Evolutionary conservation across 1,284 basidiomycete species (phyloP).

Genomic region (Leccinum fallax): DNA sequence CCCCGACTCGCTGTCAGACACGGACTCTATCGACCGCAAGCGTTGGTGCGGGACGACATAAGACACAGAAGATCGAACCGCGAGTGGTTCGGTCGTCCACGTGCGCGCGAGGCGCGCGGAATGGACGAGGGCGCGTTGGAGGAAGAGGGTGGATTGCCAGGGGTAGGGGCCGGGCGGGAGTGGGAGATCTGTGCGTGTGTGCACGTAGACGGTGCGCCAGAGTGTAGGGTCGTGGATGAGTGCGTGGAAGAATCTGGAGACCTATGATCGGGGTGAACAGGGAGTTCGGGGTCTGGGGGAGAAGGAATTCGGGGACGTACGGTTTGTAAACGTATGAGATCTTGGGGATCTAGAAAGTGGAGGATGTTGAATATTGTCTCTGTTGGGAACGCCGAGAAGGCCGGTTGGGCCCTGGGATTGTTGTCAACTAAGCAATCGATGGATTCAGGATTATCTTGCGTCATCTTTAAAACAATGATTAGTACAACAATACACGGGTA

Average conservation of each 20-base stretch:
- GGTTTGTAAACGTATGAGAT: constrained; percentile 17
- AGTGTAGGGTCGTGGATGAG: constrained; percentile 16
- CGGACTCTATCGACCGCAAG: not conserved
- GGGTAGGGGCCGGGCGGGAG: constrained; percentile 23
- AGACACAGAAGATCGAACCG: constrained; percentile 1
- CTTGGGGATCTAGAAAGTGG: constrained; percentile 9
- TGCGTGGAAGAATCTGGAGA: constrained; percentile 18
- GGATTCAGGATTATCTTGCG: not conserved
- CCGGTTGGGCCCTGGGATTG: not conserved
- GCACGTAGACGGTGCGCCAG: constrained; percentile 18
- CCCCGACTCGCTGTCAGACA: not conserved
- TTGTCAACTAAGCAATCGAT: not conserved
- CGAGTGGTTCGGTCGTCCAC: constrained; percentile 19
- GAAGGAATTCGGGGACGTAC: constrained; percentile 9
- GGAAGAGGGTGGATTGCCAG: constrained; percentile 24
- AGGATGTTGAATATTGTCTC: constrained; percentile 23
- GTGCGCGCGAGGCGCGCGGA: constrained; percentile 18
- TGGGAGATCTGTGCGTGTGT: constrained; percentile 6
- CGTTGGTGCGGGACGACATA: not conserved
- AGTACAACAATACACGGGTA: not conserved
- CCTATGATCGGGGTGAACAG: constrained; percentile 7
- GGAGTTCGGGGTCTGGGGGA: not conserved
- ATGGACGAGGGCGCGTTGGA: constrained; percentile 20
- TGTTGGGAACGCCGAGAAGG: constrained; percentile 11
- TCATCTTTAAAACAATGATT: not conserved